phyloP scores from a whole-genome alignment of 2,329 filamentous ascomycete species.

The Teratosphaeria pseudoeucalypti region DNA sequence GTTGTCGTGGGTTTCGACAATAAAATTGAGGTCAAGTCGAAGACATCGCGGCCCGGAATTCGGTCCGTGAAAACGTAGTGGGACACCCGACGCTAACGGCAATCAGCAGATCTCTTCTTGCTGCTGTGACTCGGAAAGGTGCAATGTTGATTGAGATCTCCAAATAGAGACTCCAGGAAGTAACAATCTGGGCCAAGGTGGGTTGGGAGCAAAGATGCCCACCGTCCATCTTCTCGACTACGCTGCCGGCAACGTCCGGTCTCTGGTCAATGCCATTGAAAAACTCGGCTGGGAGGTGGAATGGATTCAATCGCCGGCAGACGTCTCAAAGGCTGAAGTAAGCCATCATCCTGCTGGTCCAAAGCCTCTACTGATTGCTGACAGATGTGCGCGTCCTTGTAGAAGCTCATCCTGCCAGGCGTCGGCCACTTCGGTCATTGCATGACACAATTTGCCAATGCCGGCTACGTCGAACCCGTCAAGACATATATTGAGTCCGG shows the following conservation, averaged over 20 bases:
- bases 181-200: neutral
- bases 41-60: neutral
- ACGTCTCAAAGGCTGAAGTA: conserved; percentile 78
- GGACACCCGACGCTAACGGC: neutral
- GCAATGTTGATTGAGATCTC: neutral
- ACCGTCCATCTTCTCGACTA: conserved; percentile 77
- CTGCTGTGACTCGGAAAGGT: neutral
- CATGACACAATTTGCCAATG: conserved; percentile 68
- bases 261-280: conserved; percentile 94
- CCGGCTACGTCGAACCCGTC: conserved; percentile 76
- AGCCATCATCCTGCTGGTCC: neutral
- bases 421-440: conserved; percentile 98
- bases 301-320: conserved; percentile 78
- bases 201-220: conserved; percentile 45
- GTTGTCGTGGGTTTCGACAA: neutral
- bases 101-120: neutral
- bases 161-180: neutral
- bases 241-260: conserved; percentile 91
- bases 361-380: conserved; percentile 21
- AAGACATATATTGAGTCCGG: conserved; percentile 71
- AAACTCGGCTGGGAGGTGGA: conserved; percentile 87
- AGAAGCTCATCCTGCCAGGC: conserved; percentile 91
- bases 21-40: neutral
- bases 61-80: neutral
- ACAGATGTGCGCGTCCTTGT: conserved; percentile 14